Evolutionary conservation across 345 rosid species (phyloP).

Genomic region (Salix caprea): DNA sequence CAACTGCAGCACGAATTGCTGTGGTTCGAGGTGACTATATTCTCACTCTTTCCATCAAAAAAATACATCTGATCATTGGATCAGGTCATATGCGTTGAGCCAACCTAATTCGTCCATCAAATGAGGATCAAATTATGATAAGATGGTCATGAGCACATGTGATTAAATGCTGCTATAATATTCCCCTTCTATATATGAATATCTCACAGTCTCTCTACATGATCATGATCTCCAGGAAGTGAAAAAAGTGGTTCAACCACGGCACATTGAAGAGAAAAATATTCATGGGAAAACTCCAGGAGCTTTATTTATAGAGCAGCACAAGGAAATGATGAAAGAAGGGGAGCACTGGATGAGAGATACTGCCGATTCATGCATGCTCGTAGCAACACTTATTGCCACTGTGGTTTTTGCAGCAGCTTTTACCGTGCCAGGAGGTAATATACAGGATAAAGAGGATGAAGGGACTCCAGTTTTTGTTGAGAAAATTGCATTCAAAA

Average conservation of each 20-base stretch:
- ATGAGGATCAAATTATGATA: not conserved
- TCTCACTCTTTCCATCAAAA: not conserved
- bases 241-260: constrained; percentile 3
- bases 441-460: not conserved
- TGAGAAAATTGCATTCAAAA: not conserved
- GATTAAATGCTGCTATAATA: not conserved
- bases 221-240: constrained; percentile 12
- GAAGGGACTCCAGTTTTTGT: constrained; percentile 1
- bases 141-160: too few relatives aligned
- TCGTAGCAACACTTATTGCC: constrained; percentile 7
- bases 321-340: not conserved
- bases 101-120: not conserved
- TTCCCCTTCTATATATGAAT: not conserved
- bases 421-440: constrained; percentile 12
- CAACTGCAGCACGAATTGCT: constrained; percentile 37
- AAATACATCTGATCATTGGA: not conserved
- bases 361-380: constrained; percentile 11
- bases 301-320: not conserved
- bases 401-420: constrained; percentile 7
- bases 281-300: constrained; percentile 9
- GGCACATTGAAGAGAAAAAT: constrained; percentile 2
- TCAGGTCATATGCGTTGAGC: not conserved
- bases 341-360: constrained; percentile 14
- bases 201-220: not conserved
- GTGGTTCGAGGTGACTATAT: constrained; percentile 42